Evolutionary conservation across 495 filamentous ascomycete genomes (phyloP).

Genomic region (Acidomyces sp.): DNA sequence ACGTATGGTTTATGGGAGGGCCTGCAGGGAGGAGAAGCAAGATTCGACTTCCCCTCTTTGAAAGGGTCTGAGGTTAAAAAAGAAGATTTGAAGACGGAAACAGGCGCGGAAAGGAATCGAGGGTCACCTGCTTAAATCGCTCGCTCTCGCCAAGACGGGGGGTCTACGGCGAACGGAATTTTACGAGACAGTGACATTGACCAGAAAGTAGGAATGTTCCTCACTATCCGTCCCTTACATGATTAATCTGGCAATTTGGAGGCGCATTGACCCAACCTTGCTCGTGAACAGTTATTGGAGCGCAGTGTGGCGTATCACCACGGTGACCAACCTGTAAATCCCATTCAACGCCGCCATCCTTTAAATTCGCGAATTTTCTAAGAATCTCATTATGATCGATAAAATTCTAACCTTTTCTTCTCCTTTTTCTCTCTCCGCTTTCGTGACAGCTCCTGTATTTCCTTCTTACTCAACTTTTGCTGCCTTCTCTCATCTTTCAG

Average conservation of each 20-base stretch:
- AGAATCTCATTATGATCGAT: constrained; percentile 26
- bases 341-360: neutral
- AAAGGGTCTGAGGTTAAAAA: constrained; percentile 42
- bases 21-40: constrained; percentile 47
- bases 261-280: too few relatives aligned
- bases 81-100: constrained; percentile 28
- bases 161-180: too few relatives aligned
- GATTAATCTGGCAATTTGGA: too few relatives aligned
- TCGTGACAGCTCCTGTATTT: constrained; percentile 62
- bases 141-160: too few relatives aligned
- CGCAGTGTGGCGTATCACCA: too few relatives aligned
- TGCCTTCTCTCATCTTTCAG: constrained; percentile 78
- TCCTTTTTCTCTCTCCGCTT: constrained; percentile 70
- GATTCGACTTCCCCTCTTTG: constrained; percentile 63
- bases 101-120: constrained; percentile 30
- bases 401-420: constrained; percentile 85
- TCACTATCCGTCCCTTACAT: too few relatives aligned
- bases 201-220: too few relatives aligned
- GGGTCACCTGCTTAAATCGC: constrained; percentile 27
- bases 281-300: too few relatives aligned
- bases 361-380: too few relatives aligned
- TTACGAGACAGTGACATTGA: too few relatives aligned
- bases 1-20: constrained; percentile 51
- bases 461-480: constrained; percentile 76
- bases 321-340: too few relatives aligned